Base-by-base conservation (phyloP, 1,284 basidiomycete species). In the Anthracocystis panici-leucophaei region DNA sequence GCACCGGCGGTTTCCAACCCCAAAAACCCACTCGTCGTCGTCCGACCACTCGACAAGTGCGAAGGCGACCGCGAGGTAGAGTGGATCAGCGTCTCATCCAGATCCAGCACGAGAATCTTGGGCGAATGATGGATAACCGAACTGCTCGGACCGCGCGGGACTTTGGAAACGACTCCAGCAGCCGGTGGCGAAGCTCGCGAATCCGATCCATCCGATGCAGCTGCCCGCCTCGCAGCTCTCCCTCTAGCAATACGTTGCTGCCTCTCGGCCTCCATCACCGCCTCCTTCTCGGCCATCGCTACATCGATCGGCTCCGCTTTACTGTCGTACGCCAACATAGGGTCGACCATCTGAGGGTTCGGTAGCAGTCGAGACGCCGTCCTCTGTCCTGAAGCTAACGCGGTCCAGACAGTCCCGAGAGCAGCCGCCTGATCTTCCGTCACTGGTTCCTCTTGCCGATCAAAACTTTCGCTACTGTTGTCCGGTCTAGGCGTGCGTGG, bases 31-130 rank as follows among this genome's bases (percentile, higher is more conserved):
- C 46, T 72, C 2, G 57, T 72, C 31, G 57, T 68, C 14, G 63
- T 72, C 18, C 57, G 57, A 12, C 68, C 76, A 7, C 48, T 56
- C 31, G 60, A 57, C 2, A 18, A 76, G 21, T 57, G 52, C n/a
- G 77, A 57, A 2, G 77, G 75, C 8, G 92, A 93, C 44, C 93
- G 89, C 27, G 93, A 93, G 0, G 95, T 99, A 2, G 95, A 97
- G 84, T 99, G 96, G 67, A 99, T 98, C 61, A 99, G 90, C 0
- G 96, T 99, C 87, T 99, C 96, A 86, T 99, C 96, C 44, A 99
- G 88, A 86, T 99, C 96, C 51, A 99, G 90, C 21, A 84, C 82
- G n/a, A 84, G 78, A 25, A 84, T 80, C 65, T 84, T 84, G 46
- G 82, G 83, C 16, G 82, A 76, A 46, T 84, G 79, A 29, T 83